These are phyloP conservation scores for Graphilbum ipis-grandicollis DNA, from an alignment of 2,329 filamentous ascomycete genomes.

Conservation along the genomic window DNA sequence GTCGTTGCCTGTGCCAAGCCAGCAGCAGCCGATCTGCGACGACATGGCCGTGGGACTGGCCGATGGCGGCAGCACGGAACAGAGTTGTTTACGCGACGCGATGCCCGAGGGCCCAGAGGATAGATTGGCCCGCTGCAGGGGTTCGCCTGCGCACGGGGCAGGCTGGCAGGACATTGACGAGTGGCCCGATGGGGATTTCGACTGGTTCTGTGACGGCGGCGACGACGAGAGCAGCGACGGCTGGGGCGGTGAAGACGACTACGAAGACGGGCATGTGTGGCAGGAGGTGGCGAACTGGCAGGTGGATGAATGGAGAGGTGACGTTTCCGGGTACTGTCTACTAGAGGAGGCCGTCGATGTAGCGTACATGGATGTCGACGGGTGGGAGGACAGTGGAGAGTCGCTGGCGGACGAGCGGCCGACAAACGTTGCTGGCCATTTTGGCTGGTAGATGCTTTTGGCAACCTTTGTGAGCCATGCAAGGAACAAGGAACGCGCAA, in stretches of 20 bases:
- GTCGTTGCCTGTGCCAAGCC: too few relatives aligned
- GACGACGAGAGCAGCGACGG: not conserved
- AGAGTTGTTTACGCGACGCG: too few relatives aligned
- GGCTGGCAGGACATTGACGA: slow-evolving; percentile 4
- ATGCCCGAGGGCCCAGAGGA: too few relatives aligned
- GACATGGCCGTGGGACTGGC: too few relatives aligned
- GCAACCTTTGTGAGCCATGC: too few relatives aligned
- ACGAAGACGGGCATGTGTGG: not conserved
- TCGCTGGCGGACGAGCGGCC: too few relatives aligned
- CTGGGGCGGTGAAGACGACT: not conserved
- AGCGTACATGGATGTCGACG: not conserved
- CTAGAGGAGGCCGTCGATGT: not conserved
- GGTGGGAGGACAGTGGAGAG: slow-evolving; percentile 1
- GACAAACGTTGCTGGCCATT: too few relatives aligned
- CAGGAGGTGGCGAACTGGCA: slow-evolving; percentile 2
- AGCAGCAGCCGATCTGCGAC: too few relatives aligned
- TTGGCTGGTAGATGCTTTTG: too few relatives aligned
- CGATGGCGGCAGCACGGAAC: too few relatives aligned
- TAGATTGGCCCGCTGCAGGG: not conserved
- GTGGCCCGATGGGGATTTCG: slow-evolving; percentile 1
- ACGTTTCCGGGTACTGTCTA: not conserved
- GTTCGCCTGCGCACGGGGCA: too few relatives aligned
- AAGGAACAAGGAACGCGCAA: too few relatives aligned
- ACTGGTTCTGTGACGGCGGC: not conserved
- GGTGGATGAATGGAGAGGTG: slow-evolving; percentile 2